phyloP scores from a whole-genome alignment of 208 protist genomes.

The Leishmania gerbilli region DNA sequence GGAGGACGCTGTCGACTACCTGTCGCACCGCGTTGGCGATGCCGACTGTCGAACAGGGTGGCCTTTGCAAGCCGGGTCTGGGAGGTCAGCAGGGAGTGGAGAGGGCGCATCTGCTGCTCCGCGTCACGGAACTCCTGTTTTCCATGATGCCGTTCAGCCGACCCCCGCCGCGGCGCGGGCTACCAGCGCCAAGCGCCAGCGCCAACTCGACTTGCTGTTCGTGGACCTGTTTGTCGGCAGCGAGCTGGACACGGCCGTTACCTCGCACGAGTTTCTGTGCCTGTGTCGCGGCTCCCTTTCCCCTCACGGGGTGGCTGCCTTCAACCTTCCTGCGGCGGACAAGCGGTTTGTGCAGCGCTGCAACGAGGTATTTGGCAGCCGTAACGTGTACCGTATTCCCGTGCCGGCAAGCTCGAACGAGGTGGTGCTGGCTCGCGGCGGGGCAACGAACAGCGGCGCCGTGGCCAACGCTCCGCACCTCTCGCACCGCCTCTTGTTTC shows the following conservation, averaged over 20 bases:
- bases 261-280: constrained; percentile 51
- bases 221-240: constrained; percentile 86
- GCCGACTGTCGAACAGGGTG: neutral
- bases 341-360: constrained; percentile 58
- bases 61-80: neutral
- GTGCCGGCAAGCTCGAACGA: constrained; percentile 67
- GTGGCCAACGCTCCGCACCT: constrained; percentile 27
- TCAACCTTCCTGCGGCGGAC: constrained; percentile 70
- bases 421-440: constrained; percentile 71
- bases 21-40: constrained; percentile 19
- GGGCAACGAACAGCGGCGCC: constrained; percentile 5
- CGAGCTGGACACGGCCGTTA: constrained; percentile 42
- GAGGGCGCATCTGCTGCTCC: neutral
- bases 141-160: neutral
- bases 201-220: constrained; percentile 77
- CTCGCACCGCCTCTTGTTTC: constrained; percentile 64
- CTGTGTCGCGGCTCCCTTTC: constrained; percentile 57
- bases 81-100: neutral
- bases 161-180: neutral
- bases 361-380: constrained; percentile 51
- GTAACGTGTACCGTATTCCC: constrained; percentile 72
- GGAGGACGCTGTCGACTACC: constrained; percentile 47
- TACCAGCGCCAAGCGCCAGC: constrained; percentile 22
- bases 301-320: constrained; percentile 72
- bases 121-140: constrained; percentile 19